phyloP scores from a whole-genome alignment of 257 asterid genomes.

The Solanum piurae region DNA sequence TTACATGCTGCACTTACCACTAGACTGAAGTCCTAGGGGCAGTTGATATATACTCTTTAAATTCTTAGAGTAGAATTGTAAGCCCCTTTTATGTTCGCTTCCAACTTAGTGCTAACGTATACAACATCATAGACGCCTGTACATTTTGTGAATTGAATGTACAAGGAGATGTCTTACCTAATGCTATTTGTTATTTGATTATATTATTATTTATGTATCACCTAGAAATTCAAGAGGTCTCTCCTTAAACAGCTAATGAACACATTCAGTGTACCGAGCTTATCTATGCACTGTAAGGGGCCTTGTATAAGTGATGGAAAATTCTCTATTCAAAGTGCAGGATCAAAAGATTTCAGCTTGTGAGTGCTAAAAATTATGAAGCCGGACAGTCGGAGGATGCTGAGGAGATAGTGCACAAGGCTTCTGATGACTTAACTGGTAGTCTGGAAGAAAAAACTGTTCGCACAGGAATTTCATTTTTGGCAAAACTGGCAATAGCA shows the following conservation, averaged over 20 bases:
- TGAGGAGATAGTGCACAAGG: conserved; percentile 17
- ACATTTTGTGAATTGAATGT: not conserved
- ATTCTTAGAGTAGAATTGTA: not conserved
- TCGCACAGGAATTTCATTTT: conserved; percentile 32
- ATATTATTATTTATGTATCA: not conserved
- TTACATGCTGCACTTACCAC: not conserved
- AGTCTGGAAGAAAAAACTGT: conserved; percentile 17
- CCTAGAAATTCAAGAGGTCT: not conserved
- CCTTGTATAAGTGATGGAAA: not conserved
- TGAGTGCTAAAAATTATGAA: conserved; percentile 21
- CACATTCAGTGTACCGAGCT: not conserved
- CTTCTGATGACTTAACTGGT: conserved; percentile 13
- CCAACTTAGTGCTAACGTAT: not conserved
- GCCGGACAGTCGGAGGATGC: conserved; percentile 13
- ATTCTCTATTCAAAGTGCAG: conserved; percentile 10
- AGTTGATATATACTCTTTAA: not conserved
- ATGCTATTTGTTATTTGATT: not conserved
- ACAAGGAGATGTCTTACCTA: not conserved
- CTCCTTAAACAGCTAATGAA: not conserved
- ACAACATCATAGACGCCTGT: not conserved
- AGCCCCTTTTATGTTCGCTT: not conserved
- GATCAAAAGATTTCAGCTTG: conserved; percentile 33
- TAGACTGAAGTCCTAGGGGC: not conserved
- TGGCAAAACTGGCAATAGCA: conserved; percentile 47
- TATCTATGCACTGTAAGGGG: not conserved